These are phyloP conservation scores for Ramularia endophylla DNA, from an alignment of 2,329 filamentous ascomycete species.

Conservation along the genomic window DNA sequence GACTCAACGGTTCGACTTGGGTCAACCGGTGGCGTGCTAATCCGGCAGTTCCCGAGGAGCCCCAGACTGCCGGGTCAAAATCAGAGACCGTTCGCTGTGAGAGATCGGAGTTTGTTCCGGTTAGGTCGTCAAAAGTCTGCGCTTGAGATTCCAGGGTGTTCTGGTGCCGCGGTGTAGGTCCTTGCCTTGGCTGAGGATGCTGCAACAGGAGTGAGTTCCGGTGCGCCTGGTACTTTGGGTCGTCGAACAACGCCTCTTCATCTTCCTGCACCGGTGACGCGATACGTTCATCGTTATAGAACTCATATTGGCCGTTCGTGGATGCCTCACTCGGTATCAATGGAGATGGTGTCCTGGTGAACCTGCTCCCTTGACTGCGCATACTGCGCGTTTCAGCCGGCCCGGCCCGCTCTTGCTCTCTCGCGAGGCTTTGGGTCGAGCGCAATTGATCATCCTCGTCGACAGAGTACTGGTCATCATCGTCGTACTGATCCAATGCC, in stretches of 20 bases:
- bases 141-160: conserved; percentile 68
- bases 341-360: conserved; percentile 44
- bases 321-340: conserved; percentile 50
- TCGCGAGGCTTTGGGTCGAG: conserved; percentile 29
- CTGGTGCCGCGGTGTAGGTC: conserved; percentile 68
- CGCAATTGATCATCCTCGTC: conserved; percentile 53
- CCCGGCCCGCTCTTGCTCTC: conserved; percentile 13
- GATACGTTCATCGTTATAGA: conserved; percentile 15
- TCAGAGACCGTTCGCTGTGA: conserved; percentile 31
- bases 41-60: conserved; percentile 33
- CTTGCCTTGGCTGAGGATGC: conserved; percentile 70
- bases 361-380: conserved; percentile 29
- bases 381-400: conserved; percentile 26
- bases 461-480: conserved; percentile 44
- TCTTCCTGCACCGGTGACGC: conserved; percentile 24
- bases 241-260: conserved; percentile 37
- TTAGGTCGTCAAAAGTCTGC: conserved; percentile 48
- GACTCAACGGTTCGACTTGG: conserved; percentile 22
- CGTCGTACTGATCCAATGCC: conserved; percentile 58
- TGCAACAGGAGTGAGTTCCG: conserved; percentile 74
- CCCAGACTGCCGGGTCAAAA: conserved; percentile 44
- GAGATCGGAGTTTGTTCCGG: conserved; percentile 30
- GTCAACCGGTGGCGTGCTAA: conserved; percentile 28
- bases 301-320: conserved; percentile 13
- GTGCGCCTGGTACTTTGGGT: conserved; percentile 77